A percentile compares a stretch with the other conserved stretches of the same genome.
phyloP scores from a whole-genome alignment of 805 yeast species.

The Schwanniomyces polymorphus region DNA sequence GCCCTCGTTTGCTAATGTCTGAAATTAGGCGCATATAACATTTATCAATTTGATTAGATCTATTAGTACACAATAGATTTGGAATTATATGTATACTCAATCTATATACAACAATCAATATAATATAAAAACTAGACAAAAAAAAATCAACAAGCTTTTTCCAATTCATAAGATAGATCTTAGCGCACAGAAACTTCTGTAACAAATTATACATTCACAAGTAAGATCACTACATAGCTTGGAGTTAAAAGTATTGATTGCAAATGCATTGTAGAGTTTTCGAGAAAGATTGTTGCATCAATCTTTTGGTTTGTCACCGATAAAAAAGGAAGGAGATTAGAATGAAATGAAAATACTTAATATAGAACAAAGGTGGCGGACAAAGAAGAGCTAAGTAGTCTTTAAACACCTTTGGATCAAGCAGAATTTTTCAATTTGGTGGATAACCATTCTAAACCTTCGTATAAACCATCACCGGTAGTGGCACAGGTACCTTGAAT shows the following conservation, averaged over 20 bases:
- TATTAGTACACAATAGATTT: background rate
- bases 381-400: background rate
- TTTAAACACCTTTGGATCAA: slow-evolving; percentile 13
- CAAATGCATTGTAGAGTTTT: slow-evolving; percentile 1
- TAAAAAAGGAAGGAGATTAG: slow-evolving; percentile 2
- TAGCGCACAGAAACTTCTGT: background rate
- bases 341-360: slow-evolving; percentile 2
- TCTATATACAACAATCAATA: slow-evolving; percentile 1
- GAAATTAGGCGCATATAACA: too few relatives aligned
- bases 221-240: background rate
- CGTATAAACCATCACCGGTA: slow-evolving; percentile 97
- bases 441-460: slow-evolving; percentile 96
- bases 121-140: slow-evolving; percentile 1
- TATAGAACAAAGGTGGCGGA: background rate
- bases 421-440: slow-evolving; percentile 70
- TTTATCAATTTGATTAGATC: background rate
- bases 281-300: background rate
- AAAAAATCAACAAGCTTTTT: background rate
- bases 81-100: background rate
- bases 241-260: background rate
- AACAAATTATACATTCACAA: background rate
- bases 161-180: background rate
- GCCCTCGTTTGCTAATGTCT: background rate
- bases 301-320: slow-evolving; percentile 1
- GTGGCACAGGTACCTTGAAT: slow-evolving; percentile 99